Evolutionary conservation across 2,329 filamentous ascomycete species (phyloP).

Genomic region (Penicillium sp.): DNA sequence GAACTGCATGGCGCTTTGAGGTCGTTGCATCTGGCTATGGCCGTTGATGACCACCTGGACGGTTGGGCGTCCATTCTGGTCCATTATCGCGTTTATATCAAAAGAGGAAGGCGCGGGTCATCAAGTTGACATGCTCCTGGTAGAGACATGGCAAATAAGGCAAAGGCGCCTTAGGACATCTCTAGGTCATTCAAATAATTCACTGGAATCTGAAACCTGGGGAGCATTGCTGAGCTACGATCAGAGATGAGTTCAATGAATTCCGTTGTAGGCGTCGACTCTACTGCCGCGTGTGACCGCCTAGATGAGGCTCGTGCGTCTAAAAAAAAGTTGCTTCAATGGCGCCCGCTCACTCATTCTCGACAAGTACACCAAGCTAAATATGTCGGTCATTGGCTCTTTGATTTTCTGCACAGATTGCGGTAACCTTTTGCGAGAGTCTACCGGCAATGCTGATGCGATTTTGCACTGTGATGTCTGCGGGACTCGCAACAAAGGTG

Average conservation of each 20-base stretch:
- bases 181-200: constrained; percentile 18
- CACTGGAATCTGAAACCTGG: background rate
- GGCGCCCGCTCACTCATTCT: background rate
- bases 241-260: constrained; percentile 20
- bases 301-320: constrained; percentile 21
- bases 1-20: constrained; percentile 25
- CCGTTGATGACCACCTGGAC: constrained; percentile 47
- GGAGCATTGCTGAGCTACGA: constrained; percentile 14
- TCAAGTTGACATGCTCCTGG: constrained; percentile 28
- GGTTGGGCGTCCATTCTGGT: constrained; percentile 41
- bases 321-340: constrained; percentile 22
- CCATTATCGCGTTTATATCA: constrained; percentile 36
- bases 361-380: background rate
- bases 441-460: constrained; percentile 73
- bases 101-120: constrained; percentile 27
- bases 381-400: constrained; percentile 86
- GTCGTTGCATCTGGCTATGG: constrained; percentile 29
- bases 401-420: constrained; percentile 92
- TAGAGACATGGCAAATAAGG: constrained; percentile 35
- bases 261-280: constrained; percentile 12
- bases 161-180: constrained; percentile 19
- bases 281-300: constrained; percentile 24
- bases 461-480: constrained; percentile 83
- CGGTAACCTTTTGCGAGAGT: constrained; percentile 83
- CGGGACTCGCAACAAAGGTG: constrained; percentile 81